A percentile compares a stretch with the other conserved stretches of the same genome.
These are phyloP conservation scores for Pseudomassariella vexata DNA, from an alignment of 2,329 filamentous ascomycete genomes.

Conservation along the genomic window DNA sequence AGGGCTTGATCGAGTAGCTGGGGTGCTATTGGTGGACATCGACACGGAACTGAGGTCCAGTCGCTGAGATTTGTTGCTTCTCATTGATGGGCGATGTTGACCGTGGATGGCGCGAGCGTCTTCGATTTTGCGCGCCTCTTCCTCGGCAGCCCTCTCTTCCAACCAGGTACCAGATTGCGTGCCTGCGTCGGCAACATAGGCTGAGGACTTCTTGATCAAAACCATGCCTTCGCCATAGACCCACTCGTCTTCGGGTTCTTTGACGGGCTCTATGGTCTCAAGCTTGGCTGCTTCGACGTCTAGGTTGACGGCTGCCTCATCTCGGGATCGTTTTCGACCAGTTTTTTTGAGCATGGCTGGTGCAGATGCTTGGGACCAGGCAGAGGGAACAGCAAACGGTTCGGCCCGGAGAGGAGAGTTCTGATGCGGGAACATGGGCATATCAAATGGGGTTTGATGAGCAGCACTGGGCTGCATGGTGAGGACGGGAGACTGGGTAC, in stretches of 20 bases:
- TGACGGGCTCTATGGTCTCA: conserved; percentile 30
- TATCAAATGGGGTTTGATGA: conserved; percentile 34
- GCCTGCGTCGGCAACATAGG: conserved; percentile 54
- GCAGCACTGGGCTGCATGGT: conserved; percentile 38
- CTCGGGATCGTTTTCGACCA: conserved; percentile 71
- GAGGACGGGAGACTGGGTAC: conserved; percentile 29
- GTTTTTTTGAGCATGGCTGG: conserved; percentile 30
- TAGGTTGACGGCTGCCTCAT: conserved; percentile 65
- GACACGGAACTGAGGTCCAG: conserved; percentile 34
- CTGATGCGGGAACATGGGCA: conserved; percentile 32
- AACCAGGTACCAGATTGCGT: conserved; percentile 69
- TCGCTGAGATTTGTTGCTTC: conserved; percentile 65
- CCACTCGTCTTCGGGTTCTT: conserved; percentile 59
- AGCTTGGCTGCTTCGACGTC: conserved; percentile 40
- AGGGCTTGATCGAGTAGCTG: conserved; percentile 27
- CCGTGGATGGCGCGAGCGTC: conserved; percentile 35
- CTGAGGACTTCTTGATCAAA: conserved; percentile 58
- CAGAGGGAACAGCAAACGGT: conserved; percentile 26
- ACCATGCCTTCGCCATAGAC: conserved; percentile 68
- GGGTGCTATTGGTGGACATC: conserved; percentile 22
- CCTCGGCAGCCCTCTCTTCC: conserved; percentile 56
- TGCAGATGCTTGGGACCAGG: conserved; percentile 23
- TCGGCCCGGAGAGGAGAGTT: conserved; percentile 23
- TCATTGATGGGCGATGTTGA: conserved; percentile 46
- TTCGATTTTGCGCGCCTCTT: conserved; percentile 36